Evolutionary conservation across 2,329 filamentous ascomycete genomes (phyloP).

Genomic region (Aschersonia sp.): DNA sequence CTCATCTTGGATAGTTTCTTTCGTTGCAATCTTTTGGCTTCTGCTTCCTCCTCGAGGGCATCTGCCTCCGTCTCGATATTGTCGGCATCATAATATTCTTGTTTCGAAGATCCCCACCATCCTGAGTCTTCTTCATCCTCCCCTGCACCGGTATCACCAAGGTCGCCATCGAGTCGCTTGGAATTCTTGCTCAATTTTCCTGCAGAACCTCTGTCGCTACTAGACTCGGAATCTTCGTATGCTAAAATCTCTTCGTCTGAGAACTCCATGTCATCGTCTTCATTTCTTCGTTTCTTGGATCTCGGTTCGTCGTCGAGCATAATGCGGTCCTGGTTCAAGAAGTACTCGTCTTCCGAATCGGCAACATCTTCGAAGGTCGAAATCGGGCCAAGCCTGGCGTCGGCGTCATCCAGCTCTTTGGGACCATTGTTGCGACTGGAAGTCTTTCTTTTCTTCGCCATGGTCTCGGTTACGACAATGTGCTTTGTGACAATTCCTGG

Average conservation of each 20-base stretch:
- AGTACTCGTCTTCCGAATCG: slow-evolving; percentile 89
- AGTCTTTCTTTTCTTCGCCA: slow-evolving; percentile 61
- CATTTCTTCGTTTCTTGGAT: slow-evolving; percentile 61
- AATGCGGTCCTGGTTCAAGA: slow-evolving; percentile 73
- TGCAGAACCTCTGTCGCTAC: slow-evolving; percentile 15
- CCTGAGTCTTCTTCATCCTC: slow-evolving; percentile 40
- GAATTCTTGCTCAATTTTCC: neutral
- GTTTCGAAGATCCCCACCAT: slow-evolving; percentile 78
- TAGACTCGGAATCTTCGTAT: slow-evolving; percentile 29
- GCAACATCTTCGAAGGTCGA: slow-evolving; percentile 70
- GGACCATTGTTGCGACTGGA: slow-evolving; percentile 32
- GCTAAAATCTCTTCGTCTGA: slow-evolving; percentile 50
- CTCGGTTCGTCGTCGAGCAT: slow-evolving; percentile 69
- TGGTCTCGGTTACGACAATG: slow-evolving; percentile 14
- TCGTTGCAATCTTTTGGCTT: slow-evolving; percentile 76
- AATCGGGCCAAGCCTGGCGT: slow-evolving; percentile 47
- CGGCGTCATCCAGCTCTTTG: slow-evolving; percentile 37
- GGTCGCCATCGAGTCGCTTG: slow-evolving; percentile 7
- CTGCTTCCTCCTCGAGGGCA: slow-evolving; percentile 81
- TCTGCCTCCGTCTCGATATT: slow-evolving; percentile 47
- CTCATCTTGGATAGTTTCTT: slow-evolving; percentile 84
- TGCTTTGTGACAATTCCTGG: neutral
- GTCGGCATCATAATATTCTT: slow-evolving; percentile 90
- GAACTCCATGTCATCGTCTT: slow-evolving; percentile 52
- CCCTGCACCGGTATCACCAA: slow-evolving; percentile 20